Evolutionary conservation across 805 yeast genomes (phyloP), one percentile per base, ranked within the genome.

Genomic region (Priceomyces haplophilus): DNA sequence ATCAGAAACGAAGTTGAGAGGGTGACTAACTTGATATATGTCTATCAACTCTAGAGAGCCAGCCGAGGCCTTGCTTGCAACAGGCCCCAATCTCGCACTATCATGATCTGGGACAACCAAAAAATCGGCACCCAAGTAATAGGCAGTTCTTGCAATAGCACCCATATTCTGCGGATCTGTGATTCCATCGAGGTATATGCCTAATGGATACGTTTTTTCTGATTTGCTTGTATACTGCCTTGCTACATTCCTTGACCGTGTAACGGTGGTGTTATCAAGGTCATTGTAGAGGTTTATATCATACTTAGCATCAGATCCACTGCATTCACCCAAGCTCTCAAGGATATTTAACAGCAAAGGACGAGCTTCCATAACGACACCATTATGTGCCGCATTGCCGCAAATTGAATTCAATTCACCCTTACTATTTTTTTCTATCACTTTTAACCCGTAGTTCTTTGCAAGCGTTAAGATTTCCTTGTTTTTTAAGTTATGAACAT

Each of bases 101-200:
- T 86, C 83, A 39, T 75, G 76, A 27, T 77, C 80, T 1, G 95
- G 83, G 34, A 83, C 64, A 1, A 84, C 79, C 4, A 88, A 66
- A 54, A 87, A 85, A 62, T 89, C 96, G 2, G 75, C 95, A 7
- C 96, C 96, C 11, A 88, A 67, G 62, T 74, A 88, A 63, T 81
- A 84, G 0, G 95, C 91, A 2, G 89, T 78, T 56, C 97, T 69
- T 21, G 86, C 63, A 34, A 88, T 79, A 18, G 91, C 93, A 6
- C 97, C 97, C 51, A 87, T 69, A 58, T 88, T 88, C 58, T 87
- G 95, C 0, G 96, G 91, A 59, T 88, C 96, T 11, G 86, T 79
- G 34, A 89, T 73, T 45, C 85, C 88, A 60, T 88, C 96, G 19
- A 88, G 63, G 52, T 75, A 88, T 3, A 88, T 50, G 0, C 88